These are phyloP conservation scores for Apophysomyces trapeziformis DNA, from an alignment of 371 early-diverging fungal genomes.

Conservation along the genomic window DNA sequence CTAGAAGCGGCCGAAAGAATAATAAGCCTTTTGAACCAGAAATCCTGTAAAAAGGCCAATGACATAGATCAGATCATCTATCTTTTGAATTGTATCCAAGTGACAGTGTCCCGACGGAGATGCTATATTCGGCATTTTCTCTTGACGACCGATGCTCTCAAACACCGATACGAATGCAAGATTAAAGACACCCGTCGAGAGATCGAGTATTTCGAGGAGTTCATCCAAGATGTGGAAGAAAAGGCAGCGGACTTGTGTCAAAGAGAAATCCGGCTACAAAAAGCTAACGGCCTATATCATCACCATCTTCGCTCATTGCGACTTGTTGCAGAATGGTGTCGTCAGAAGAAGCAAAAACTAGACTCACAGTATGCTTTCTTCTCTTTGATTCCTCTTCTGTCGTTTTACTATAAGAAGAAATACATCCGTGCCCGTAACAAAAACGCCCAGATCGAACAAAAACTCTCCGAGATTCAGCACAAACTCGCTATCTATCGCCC, in stretches of 20 bases:
- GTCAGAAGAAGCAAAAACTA: conserved; percentile 27
- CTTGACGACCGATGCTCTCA: conserved; percentile 11
- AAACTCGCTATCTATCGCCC: conserved; percentile 9
- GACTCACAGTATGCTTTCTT: conserved; percentile 34
- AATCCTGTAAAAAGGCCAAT: neutral
- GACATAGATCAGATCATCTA: neutral
- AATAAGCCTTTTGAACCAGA: neutral
- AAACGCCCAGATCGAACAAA: conserved; percentile 10
- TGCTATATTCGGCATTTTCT: conserved; percentile 12
- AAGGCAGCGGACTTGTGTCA: neutral
- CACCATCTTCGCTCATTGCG: neutral
- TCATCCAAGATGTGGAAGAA: neutral
- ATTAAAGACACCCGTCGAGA: conserved; percentile 14
- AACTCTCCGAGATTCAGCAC: conserved; percentile 7
- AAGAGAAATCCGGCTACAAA: neutral
- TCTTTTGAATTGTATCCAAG: conserved; percentile 7
- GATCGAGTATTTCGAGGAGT: conserved; percentile 7
- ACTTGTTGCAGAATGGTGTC: conserved; percentile 23
- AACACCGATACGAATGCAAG: conserved; percentile 19
- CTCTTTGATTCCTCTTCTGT: conserved; percentile 33
- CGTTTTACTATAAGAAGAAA: conserved; percentile 18
- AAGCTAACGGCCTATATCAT: neutral
- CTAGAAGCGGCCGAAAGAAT: conserved; percentile 11
- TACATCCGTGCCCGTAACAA: conserved; percentile 16
- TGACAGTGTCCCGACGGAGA: conserved; percentile 8